Evolutionary conservation across 2,329 filamentous ascomycete species (phyloP), one percentile per base, ranked within the genome.

Genomic region (Arthrobotrys iridis): DNA sequence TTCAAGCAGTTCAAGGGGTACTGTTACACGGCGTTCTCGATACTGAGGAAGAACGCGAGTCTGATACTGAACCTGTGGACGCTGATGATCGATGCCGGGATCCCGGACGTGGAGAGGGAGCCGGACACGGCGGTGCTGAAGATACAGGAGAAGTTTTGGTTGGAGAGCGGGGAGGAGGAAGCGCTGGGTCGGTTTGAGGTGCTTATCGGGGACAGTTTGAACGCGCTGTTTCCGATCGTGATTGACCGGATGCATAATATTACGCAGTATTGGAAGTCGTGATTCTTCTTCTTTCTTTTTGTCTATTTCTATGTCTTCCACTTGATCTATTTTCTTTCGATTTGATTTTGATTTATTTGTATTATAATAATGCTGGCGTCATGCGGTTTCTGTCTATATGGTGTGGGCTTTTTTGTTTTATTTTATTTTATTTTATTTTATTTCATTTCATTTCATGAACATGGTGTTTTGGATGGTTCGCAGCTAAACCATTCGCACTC

Each of bases 61-160:
- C 85, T 99, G 77, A 96, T 99, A 41, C 86, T 99, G 26, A 99
- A 99, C 80, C 82, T 99, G 46, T 99, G 99, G 82, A 93, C 92
- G 80, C 85, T 99, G 70, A 99, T 99, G 95, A 91, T 96, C 13
- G 93, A 98, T 81, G 94, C 95, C 40, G 97, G 97, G 80, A 97
- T 99, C 73, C 95, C 93, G 0, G 96, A 98, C 79, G 96, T 99
- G 80, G 90, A 91, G 71, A 87, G 96, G 20, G 93, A 97, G 83
- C 91, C 93, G 8, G 93, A 97, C 82, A 96, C 96, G 83, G 93
- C 93, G 8, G 94, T 98, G 13, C 85, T 93, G 79, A 99, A 98
- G 83, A 94, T 99, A 3, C 90, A 95, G 81, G 95, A 99, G 83
- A 85, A 95, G 37, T 97, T 99, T 82, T 93, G 96, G 83, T 82